Evolutionary conservation across 179 eudicot genomes (phyloP).

Genomic region (Drosera spatulata): DNA sequence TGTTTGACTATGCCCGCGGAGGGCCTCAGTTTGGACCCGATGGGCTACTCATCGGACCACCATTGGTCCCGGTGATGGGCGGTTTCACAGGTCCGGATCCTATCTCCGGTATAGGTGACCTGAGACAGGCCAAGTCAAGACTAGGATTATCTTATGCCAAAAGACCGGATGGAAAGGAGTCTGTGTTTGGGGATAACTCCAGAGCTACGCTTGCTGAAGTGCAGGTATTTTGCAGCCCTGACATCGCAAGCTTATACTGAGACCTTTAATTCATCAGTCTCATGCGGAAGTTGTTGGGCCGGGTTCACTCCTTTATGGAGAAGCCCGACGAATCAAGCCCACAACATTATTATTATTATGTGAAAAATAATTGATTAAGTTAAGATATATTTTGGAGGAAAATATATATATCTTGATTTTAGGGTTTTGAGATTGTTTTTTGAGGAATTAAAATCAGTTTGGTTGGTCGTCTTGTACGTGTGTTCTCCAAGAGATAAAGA

Average conservation of each 20-base stretch:
- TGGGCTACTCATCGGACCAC: slow-evolving; percentile 76
- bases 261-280: too few species aligned
- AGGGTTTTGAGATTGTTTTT: too few species aligned
- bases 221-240: slow-evolving; percentile 74
- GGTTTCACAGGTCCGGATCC: slow-evolving; percentile 90
- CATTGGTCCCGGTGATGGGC: slow-evolving; percentile 87
- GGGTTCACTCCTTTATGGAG: too few species aligned
- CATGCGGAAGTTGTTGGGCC: too few species aligned
- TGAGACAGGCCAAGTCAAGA: slow-evolving; percentile 87
- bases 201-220: slow-evolving; percentile 52
- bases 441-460: too few species aligned
- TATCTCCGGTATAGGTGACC: slow-evolving; percentile 69
- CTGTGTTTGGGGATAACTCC: slow-evolving; percentile 65
- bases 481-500: too few species aligned
- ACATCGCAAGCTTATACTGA: slow-evolving; percentile 67
- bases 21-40: slow-evolving; percentile 87
- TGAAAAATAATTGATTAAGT: too few species aligned
- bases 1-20: slow-evolving; percentile 82
- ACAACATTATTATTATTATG: too few species aligned
- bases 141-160: slow-evolving; percentile 81
- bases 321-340: too few species aligned
- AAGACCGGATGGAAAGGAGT: slow-evolving; percentile 75
- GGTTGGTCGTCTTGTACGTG: too few species aligned
- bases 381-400: too few species aligned
- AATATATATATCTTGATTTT: too few species aligned